Base-by-base conservation (phyloP, 345 rosid genomes). In the Pistacia vera region DNA sequence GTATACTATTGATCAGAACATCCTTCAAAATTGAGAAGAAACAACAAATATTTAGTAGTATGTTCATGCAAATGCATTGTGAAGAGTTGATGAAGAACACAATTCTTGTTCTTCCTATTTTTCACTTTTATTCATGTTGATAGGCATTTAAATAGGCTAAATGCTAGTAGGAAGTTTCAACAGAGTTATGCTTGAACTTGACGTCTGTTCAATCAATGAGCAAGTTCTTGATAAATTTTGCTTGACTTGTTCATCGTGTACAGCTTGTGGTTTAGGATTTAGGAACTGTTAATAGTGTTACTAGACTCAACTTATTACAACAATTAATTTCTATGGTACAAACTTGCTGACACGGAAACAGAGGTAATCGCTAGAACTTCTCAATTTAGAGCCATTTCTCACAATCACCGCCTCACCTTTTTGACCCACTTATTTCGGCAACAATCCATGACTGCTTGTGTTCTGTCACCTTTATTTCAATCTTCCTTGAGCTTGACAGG, bases 261-360 rank as follows among this genome's bases (percentile, higher is more conserved):
- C 33, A 61, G 28, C 12, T 61, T 16, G 38, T 13, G 13, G 17
- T 60, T 22, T 28, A 2, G 14, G 7, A 33, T 60, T 22, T 28
- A 2, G 14, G 7, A 33, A 70, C 25, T 14, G 5, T 55, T n/a
- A 56, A 49, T 13, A 70, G 33, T 30, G 3, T 56, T 41, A 13
- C 12, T 5, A 9, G 6, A 11, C 73, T 25, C 25, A 25, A 4
- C 41, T 4, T 2, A 70, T 71, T 38, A 11, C 25, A 33, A 60
- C 56, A 28, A 72, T 61, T 72, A 48, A 72, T 61, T 72, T 72
- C 60, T 73, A 73, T 73, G 5, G 3, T 63, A 62, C 36, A 12
- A 48, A 73, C 60, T n/a, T 2, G 14, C 30, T 35, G 25, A 35
- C 22, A 16, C 44, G 33, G 58, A 30, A 10, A 48, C 60, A 54